Base-by-base conservation (phyloP, 441 rosid species). In the Lagerstroemia fauriei region DNA sequence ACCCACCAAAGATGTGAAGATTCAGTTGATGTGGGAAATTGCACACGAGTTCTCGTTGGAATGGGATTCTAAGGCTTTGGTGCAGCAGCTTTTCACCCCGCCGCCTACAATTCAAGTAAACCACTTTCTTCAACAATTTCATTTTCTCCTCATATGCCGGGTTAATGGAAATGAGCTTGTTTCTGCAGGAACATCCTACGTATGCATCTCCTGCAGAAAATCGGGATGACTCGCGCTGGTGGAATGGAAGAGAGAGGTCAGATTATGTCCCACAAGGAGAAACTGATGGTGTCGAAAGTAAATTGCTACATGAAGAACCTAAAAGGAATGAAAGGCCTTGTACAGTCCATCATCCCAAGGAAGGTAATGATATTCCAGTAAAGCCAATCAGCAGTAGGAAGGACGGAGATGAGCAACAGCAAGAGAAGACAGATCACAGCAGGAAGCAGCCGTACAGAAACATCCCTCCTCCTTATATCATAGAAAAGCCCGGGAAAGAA, bases 61-160 rank as follows among this genome's bases (percentile, higher is more conserved):
- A 27, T 84, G 86, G 84, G 84, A 84, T n/a, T 77, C 84, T 18
- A 84, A 81, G 68, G 68, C 78, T 9, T 81, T 84, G 78, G 86
- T 81, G 51, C 86, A 84, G 81, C 81, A 72, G 53, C 81, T 84
- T 4, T 84, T 77, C 53, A 84, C 75, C 41, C 84, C 78, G 5
- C 47, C 59, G 24, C 66, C 29, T 61, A 14, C 69, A 7, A 31
- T 63, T 63, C 32, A n/a, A n/a, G 69, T 63, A 63, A 22, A 17
- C 63, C 63, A 24, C 29, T 25, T 61, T 8, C n/a, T n/a, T n/a
- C n/a, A n/a, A 38, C 18, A 61, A 31, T 53, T 78, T 68, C 73
- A 41, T 6, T 31, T 29, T 78, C 27, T 74, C 8, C 29, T 31
- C 3, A 74, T 13, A 5, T 74, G 41, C 41, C 25, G n/a, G 44